Base-by-base conservation (phyloP, 345 rosid genomes). In the Euphorbia pulcherrima region DNA sequence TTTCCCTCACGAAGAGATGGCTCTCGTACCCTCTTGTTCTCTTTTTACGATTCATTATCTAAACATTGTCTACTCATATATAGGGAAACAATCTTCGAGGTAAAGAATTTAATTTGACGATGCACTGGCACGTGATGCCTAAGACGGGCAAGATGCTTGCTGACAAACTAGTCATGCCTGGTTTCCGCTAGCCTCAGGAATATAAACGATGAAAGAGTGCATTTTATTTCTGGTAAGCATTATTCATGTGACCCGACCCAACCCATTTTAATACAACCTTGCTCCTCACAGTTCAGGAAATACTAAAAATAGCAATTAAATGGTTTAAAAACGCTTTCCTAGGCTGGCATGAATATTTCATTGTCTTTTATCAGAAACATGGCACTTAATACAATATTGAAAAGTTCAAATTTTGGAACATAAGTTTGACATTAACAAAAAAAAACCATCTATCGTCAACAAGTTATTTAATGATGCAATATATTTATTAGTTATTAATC, bases 61-160 rank as follows among this genome's bases (percentile, higher is more conserved):
- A 65, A 63, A 62, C 28, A 52, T 71, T 23, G 28, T 51, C 29
- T 50, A 44, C 29, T 12, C 44, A 53, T 30, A 48, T 77, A 47
- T 69, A 92, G 98, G 98, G 98, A 64, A 85, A 82, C 60, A 88
- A 83, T 70, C 97, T 92, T 48, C 88, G 90, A 0, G 95, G 95
- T 8, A 90, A 88, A 73, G 85, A 83, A 8, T 92, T 88, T 88
- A 92, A 92, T 78, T 72, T 92, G 79, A 90, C 98, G 4, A 75
- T 92, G 79, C 98, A 85, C 67, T 92, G 98, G 97, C 97, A 92
- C 68, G 92, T 92, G 46, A 92, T 92, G 98, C 97, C 98, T 28
- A 92, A 90, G 82, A 87, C 97, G 0, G 97, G 98, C 60, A 90
- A 90, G 84, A 92, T 92, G 94, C 81, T 88, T 71, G 86, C 88